Percentiles rank a stretch among this genome's conserved stretches.
phyloP scores from a whole-genome alignment of 768 basidiomycete species.

The Pulveroboletus ravenelii region DNA sequence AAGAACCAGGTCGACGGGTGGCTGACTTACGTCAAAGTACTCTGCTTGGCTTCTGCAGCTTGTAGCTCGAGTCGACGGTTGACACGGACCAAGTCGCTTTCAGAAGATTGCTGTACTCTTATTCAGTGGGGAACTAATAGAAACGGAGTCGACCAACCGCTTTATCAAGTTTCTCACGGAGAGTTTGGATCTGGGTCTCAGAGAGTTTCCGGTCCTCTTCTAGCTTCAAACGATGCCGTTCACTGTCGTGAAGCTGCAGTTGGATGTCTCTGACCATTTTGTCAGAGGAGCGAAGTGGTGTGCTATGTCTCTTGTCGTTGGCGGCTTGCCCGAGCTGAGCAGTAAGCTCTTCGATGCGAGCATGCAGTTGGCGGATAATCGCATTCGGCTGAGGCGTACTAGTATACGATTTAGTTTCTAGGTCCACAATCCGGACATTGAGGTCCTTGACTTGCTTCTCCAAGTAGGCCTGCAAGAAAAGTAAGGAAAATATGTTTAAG shows the following conservation, averaged over 20 bases:
- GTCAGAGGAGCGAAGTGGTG: slow-evolving; percentile 39
- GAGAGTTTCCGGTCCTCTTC: slow-evolving; percentile 63
- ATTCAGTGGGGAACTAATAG: not conserved
- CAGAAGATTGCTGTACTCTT: slow-evolving; percentile 57
- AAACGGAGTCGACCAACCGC: slow-evolving; percentile 42
- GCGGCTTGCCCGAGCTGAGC: slow-evolving; percentile 39
- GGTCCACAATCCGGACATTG: slow-evolving; percentile 75
- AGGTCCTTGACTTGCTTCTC: slow-evolving; percentile 86
- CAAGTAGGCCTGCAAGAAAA: slow-evolving; percentile 54
- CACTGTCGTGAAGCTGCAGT: slow-evolving; percentile 53
- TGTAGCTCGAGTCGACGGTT: slow-evolving; percentile 78
- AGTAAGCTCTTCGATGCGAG: slow-evolving; percentile 66
- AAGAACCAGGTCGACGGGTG: not conserved
- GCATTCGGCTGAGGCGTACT: slow-evolving; percentile 56
- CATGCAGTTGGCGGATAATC: slow-evolving; percentile 57
- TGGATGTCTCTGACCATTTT: slow-evolving; percentile 49
- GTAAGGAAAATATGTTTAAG: not conserved
- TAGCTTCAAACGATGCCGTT: slow-evolving; percentile 54
- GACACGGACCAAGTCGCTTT: slow-evolving; percentile 59
- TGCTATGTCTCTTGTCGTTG: slow-evolving; percentile 37
- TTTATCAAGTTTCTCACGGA: slow-evolving; percentile 57
- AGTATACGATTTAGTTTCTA: slow-evolving; percentile 73
- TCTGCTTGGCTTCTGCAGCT: slow-evolving; percentile 68
- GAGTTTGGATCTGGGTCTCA: slow-evolving; percentile 51
- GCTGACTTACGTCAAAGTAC: slow-evolving; percentile 54